Evolutionary conservation across 495 filamentous ascomycete species (phyloP).

Genomic region (Annulohypoxylon bovei): DNA sequence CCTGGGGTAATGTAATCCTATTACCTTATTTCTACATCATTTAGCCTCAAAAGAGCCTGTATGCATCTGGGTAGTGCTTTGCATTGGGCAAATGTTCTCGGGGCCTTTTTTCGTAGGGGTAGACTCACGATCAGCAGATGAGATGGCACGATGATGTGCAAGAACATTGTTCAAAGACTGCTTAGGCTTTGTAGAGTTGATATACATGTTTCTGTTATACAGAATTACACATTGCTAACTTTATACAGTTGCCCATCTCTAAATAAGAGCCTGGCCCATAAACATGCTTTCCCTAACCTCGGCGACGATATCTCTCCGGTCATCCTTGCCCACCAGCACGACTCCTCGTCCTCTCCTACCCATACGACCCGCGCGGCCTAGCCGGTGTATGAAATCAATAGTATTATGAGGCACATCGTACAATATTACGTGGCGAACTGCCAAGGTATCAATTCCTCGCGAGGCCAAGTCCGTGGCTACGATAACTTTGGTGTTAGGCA

Average conservation of each 20-base stretch:
- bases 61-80: neutral
- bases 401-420: constrained; percentile 97
- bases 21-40: neutral
- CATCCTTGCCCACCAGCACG: constrained; percentile 88
- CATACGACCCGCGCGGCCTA: constrained; percentile 93
- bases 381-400: constrained; percentile 95
- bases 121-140: neutral
- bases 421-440: constrained; percentile 87
- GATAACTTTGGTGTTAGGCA: constrained; percentile 84
- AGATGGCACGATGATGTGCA: neutral
- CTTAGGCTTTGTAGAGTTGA: neutral
- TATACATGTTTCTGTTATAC: constrained; percentile 17
- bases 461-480: constrained; percentile 94
- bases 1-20: neutral
- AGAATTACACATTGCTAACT: constrained; percentile 4
- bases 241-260: constrained; percentile 23
- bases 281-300: constrained; percentile 97
- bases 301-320: constrained; percentile 86
- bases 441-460: constrained; percentile 92
- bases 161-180: neutral
- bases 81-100: too few species aligned
- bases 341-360: constrained; percentile 87
- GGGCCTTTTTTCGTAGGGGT: neutral
- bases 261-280: constrained; percentile 87
- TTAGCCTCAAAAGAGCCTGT: neutral